Conservation (phyloP, 2,329 filamentous ascomycete genomes). For the Cordyceps tenuipes region DNA sequence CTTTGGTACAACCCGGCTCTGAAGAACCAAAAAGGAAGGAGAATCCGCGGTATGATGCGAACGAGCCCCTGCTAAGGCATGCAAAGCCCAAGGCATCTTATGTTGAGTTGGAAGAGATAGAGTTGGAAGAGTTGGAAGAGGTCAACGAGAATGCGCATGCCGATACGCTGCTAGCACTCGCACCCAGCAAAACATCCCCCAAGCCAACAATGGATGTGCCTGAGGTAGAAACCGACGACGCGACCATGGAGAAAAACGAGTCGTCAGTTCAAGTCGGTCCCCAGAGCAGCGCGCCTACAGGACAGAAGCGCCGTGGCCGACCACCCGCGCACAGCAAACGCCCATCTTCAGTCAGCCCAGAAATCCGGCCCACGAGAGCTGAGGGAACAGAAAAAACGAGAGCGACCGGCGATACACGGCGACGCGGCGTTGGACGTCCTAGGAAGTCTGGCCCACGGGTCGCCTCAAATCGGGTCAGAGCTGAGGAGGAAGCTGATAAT, state of each 20-base stretch:
- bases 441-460: constrained; percentile 21
- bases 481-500: not conserved
- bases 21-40: constrained; percentile 16
- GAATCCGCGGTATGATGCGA: constrained; percentile 30
- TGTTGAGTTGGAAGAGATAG: constrained; percentile 36
- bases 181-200: not conserved
- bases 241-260: not conserved
- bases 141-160: not conserved
- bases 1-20: constrained; percentile 12
- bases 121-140: constrained; percentile 27
- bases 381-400: not conserved
- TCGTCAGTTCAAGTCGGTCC: not conserved
- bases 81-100: constrained; percentile 46
- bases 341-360: constrained; percentile 13
- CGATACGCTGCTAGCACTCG: not conserved
- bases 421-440: constrained; percentile 19
- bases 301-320: constrained; percentile 16
- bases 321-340: constrained; percentile 11
- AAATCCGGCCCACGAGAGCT: constrained; percentile 14
- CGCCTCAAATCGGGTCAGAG: constrained; percentile 8
- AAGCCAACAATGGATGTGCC: not conserved
- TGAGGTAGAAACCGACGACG: not conserved
- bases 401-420: constrained; percentile 15
- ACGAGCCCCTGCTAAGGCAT: constrained; percentile 42
- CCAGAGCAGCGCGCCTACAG: not conserved